Evolutionary conservation across 306 rosid species (phyloP), one percentile per base, ranked within the genome.

Genomic region (Boehmeria nivea): DNA sequence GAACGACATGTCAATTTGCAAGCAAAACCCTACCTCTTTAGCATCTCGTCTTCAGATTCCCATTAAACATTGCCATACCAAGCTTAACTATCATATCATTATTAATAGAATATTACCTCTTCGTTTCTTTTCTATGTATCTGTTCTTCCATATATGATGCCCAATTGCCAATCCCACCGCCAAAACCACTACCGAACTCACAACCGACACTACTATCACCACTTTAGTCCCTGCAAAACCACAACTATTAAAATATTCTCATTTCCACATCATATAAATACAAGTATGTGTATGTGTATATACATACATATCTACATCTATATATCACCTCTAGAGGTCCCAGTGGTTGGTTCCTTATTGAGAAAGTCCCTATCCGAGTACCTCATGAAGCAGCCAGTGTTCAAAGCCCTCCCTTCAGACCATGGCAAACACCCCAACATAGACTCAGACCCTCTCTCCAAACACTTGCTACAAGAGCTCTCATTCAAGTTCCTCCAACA

Each of bases 321-420:
- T 28, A 3, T 28, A 3, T 28, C 34, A 28, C 34, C 34, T 28
- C 5, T 28, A 8, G 34, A 28, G 8, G 34, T 28, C 5, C 34
- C 34, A 8, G 34, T 28, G 8, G 34, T 3, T 28, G 34, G 34
- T 28, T 28, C 34, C 34, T 28, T 70, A 73, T 91, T 87, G 62
- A 91, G 89, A 65, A 91, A 91, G 57, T 91, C 78, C 25, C 2
- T 78, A 61, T 87, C 80, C 0, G 94, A 87, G 73, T 84, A 91
- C 78, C 93, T 87, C 89, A 91, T 72, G 80, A 87, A 87, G 87
- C 96, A 91, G 7, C 99, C 96, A 0, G 95, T 80, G 65, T 84
- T 48, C 36, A 87, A 40, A 0, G 87, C 99, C 14, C 96, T 69
- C 14, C 89, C 99, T 67, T 91, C 95, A 0, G 89, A 72, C 74